phyloP scores from a whole-genome alignment of 345 rosid genomes.

The Anacardium occidentale region DNA sequence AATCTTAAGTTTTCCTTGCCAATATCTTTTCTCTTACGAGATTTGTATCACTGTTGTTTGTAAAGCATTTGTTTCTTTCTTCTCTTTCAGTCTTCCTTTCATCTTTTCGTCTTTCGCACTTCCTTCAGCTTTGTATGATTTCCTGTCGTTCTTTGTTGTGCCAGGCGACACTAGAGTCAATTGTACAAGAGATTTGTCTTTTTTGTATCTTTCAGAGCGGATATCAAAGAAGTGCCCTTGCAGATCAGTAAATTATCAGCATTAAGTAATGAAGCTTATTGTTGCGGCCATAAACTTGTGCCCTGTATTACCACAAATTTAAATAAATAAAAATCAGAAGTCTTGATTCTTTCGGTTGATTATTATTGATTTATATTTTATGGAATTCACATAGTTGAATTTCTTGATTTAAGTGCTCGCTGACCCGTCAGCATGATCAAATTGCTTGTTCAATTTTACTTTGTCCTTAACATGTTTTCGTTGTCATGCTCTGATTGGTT shows the following conservation, averaged over 20 bases:
- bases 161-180: neutral
- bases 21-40: slow-evolving; percentile 14
- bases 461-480: too few species aligned
- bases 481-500: neutral
- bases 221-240: neutral
- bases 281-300: neutral
- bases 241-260: neutral
- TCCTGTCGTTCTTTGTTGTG: slow-evolving; percentile 5
- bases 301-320: neutral
- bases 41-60: slow-evolving; percentile 30
- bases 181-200: slow-evolving; percentile 5
- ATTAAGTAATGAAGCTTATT: neutral
- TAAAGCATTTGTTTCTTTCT: slow-evolving; percentile 32
- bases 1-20: slow-evolving; percentile 4
- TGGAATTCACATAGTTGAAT: too few species aligned
- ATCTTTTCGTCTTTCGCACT: neutral
- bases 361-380: too few species aligned
- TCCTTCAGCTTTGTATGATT: neutral
- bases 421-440: too few species aligned
- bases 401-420: too few species aligned
- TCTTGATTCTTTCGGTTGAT: too few species aligned
- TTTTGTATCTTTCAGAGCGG: neutral
- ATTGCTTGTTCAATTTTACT: too few species aligned
- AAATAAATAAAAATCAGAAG: too few species aligned
- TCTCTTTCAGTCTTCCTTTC: neutral